phyloP scores from a whole-genome alignment of 441 rosid genomes.

The Populus hybrid region DNA sequence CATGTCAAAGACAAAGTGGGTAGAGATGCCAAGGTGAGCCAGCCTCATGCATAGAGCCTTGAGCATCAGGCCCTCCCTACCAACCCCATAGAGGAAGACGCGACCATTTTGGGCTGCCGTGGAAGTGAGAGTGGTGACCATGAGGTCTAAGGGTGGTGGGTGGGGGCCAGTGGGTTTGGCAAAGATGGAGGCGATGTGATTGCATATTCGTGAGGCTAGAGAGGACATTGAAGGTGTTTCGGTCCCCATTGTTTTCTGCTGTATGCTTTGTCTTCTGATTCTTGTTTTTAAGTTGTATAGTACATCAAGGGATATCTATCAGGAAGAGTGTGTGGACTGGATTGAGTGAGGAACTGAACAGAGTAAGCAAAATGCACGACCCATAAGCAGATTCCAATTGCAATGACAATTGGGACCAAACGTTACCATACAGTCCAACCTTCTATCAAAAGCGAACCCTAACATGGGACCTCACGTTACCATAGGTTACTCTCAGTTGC shows the following conservation, averaged over 20 bases:
- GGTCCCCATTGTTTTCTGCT: conserved; percentile 29
- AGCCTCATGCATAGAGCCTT: conserved; percentile 83
- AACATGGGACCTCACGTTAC: too few relatives aligned
- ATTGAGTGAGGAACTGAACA: neutral
- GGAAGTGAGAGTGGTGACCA: conserved; percentile 47
- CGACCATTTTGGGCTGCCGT: conserved; percentile 42
- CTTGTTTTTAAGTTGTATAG: too few relatives aligned
- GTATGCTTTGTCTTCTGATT: neutral
- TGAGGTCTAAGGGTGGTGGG: conserved; percentile 52
- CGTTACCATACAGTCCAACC: too few relatives aligned
- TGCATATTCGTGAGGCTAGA: conserved; percentile 60
- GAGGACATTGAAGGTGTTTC: conserved; percentile 24
- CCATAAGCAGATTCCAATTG: neutral
- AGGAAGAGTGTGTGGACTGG: neutral
- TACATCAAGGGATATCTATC: neutral
- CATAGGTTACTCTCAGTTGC: too few relatives aligned
- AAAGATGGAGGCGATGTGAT: conserved; percentile 62
- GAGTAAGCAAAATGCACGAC: neutral
- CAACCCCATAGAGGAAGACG: conserved; percentile 77
- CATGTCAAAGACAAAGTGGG: conserved; percentile 78
- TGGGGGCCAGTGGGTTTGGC: conserved; percentile 40
- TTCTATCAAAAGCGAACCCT: too few relatives aligned
- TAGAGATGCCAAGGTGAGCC: conserved; percentile 71
- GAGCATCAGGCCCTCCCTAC: conserved; percentile 86
- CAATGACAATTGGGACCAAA: neutral